Percentiles rank a stretch among this genome's conserved stretches.
These are phyloP conservation scores for Tylopilus sp. DNA, from an alignment of 768 basidiomycete species.

Conservation along the genomic window DNA sequence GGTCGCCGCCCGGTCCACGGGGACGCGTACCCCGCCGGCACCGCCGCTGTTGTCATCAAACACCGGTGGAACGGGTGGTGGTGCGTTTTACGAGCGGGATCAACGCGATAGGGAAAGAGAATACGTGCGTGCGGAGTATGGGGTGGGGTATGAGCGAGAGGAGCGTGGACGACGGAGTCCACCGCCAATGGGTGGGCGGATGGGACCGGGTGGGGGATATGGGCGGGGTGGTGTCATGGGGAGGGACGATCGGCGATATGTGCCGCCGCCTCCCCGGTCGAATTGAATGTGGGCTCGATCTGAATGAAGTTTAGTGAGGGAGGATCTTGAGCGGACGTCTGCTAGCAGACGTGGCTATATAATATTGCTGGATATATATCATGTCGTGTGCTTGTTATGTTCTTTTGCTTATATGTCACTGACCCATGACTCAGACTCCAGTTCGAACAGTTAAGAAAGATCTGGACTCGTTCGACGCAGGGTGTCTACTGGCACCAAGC, in stretches of 20 bases:
- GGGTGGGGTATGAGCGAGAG: slow-evolving; percentile 37
- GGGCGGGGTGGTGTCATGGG: too few relatives aligned
- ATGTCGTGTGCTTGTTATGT: neutral
- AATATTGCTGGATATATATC: neutral
- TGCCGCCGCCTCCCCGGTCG: slow-evolving; percentile 27
- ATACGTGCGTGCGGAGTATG: slow-evolving; percentile 29
- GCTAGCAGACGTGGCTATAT: too few relatives aligned
- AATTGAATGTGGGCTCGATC: slow-evolving; percentile 1
- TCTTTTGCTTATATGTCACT: too few relatives aligned
- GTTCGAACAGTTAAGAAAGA: too few relatives aligned
- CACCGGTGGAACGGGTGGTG: slow-evolving; percentile 13
- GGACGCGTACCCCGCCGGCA: slow-evolving; percentile 24
- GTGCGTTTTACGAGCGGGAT: slow-evolving; percentile 32
- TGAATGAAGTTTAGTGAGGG: neutral
- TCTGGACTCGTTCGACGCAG: too few relatives aligned
- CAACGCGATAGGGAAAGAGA: slow-evolving; percentile 9
- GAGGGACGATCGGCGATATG: slow-evolving; percentile 38
- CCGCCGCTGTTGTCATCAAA: slow-evolving; percentile 17
- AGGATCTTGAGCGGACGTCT: neutral
- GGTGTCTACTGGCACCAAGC: too few relatives aligned
- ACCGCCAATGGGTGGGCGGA: slow-evolving; percentile 23
- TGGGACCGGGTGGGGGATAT: slow-evolving; percentile 19
- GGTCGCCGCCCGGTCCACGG: slow-evolving; percentile 7
- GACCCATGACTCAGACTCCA: too few relatives aligned
- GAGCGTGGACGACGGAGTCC: slow-evolving; percentile 26